Conservation (phyloP, 2,329 filamentous ascomycete species). For the Alternaria novae-zelandiae region DNA sequence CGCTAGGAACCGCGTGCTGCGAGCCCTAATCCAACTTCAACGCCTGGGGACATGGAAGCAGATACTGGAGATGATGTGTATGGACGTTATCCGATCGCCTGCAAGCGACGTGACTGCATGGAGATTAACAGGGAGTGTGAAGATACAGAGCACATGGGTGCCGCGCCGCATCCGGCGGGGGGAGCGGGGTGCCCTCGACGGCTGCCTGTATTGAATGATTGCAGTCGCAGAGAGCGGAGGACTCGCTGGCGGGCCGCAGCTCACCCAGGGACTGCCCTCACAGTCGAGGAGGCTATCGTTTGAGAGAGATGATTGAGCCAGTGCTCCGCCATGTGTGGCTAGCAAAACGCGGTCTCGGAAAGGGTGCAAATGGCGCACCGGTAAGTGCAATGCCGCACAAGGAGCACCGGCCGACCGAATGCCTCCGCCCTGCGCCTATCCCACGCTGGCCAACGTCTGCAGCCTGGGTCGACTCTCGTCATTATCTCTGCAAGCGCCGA, state of each 20-base stretch:
- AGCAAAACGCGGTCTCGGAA: constrained; percentile 19
- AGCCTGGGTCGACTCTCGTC: neutral
- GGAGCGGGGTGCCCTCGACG: constrained; percentile 3
- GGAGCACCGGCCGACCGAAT: constrained; percentile 5
- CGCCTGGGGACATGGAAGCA: constrained; percentile 4
- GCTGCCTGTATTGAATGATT: neutral
- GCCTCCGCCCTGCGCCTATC: constrained; percentile 1
- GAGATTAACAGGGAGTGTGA: neutral
- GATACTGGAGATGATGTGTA: neutral
- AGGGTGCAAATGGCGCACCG: constrained; percentile 7
- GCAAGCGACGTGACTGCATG: neutral
- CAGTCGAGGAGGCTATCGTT: neutral
- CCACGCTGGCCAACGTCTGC: constrained; percentile 1
- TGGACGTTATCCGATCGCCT: neutral
- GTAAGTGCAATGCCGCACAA: constrained; percentile 19
- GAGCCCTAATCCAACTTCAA: constrained; percentile 28
- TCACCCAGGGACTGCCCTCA: constrained; percentile 6
- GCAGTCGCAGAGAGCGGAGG: neutral
- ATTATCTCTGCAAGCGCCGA: constrained; percentile 9
- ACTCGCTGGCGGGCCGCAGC: constrained; percentile 2
- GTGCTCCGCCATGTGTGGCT: constrained; percentile 19
- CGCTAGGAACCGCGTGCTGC: constrained; percentile 18
- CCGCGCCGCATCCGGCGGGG: constrained; percentile 6
- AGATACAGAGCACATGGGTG: neutral
- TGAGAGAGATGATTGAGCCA: constrained; percentile 1